A percentile compares a stretch with the other conserved stretches of the same genome.
phyloP scores from a whole-genome alignment of 805 yeast species.

The Helenozyma rhizophorensis region DNA sequence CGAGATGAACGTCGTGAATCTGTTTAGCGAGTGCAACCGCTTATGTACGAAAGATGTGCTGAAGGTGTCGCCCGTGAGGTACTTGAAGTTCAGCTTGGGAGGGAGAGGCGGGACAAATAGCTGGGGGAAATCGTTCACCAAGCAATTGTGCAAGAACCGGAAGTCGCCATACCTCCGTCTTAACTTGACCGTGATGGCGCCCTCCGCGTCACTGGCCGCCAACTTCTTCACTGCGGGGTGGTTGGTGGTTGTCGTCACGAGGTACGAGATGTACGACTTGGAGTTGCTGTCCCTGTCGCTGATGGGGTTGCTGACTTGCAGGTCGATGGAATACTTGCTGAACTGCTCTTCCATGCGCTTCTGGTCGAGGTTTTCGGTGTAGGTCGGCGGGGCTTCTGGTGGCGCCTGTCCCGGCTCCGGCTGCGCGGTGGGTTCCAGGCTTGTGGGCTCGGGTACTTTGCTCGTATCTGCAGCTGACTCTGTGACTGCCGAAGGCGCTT shows the following conservation, averaged over 20 bases:
- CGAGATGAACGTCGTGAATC: conserved; percentile 70
- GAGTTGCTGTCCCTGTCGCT: conserved; percentile 67
- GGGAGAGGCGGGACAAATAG: conserved; percentile 91
- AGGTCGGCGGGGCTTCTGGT: not conserved
- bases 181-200: conserved; percentile 39
- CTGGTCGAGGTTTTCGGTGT: not conserved
- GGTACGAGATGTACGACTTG: conserved; percentile 71
- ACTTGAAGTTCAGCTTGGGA: conserved; percentile 85
- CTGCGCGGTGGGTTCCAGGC: not conserved
- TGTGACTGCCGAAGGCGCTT: too few species aligned
- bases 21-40: conserved; percentile 72
- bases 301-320: conserved; percentile 55
- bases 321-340: conserved; percentile 11
- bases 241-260: conserved; percentile 59
- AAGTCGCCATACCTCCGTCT: conserved; percentile 88
- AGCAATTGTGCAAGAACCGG: conserved; percentile 67
- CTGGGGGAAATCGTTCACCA: conserved; percentile 77
- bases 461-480: too few species aligned
- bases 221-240: conserved; percentile 50
- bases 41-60: conserved; percentile 78
- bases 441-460: too few species aligned
- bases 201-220: conserved; percentile 11
- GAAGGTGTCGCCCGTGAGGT: conserved; percentile 90
- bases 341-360: conserved; percentile 13
- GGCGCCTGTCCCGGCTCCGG: not conserved